These are phyloP conservation scores for Neofusicoccum kwambonambiense DNA, from an alignment of 2,329 filamentous ascomycete species.

Conservation along the genomic window DNA sequence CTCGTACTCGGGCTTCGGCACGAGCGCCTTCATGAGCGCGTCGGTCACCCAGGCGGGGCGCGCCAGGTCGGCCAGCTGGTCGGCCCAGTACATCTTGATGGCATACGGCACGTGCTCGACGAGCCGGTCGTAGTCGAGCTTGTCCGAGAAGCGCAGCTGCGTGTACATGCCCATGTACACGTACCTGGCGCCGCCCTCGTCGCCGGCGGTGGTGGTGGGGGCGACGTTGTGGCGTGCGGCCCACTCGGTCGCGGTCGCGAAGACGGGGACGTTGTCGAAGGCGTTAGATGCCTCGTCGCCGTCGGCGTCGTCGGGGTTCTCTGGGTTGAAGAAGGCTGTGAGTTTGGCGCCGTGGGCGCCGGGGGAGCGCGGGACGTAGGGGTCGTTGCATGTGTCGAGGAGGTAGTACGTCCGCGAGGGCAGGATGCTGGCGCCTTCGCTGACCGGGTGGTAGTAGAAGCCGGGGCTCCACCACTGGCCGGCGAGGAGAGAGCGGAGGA, in stretches of 20 bases:
- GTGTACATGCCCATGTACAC: constrained; percentile 48
- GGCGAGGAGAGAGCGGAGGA: constrained; percentile 37
- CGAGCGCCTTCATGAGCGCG: constrained; percentile 43
- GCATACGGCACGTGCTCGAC: constrained; percentile 35
- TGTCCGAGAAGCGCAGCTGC: constrained; percentile 45
- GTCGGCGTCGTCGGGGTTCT: constrained; percentile 29
- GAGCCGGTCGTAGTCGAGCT: constrained; percentile 44
- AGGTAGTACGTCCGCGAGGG: constrained; percentile 43
- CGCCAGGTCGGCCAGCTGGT: constrained; percentile 32
- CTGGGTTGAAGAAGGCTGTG: constrained; percentile 45
- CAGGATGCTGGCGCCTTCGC: constrained; percentile 26
- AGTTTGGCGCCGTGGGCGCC: constrained; percentile 48
- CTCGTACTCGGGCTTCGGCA: constrained; percentile 41
- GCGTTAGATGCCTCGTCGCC: constrained; percentile 26
- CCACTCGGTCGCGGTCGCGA: constrained; percentile 29
- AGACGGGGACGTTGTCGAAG: constrained; percentile 43
- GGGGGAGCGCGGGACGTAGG: constrained; percentile 41
- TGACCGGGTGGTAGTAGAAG: constrained; percentile 35
- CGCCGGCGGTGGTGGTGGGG: not conserved
- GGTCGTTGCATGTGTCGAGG: constrained; percentile 38
- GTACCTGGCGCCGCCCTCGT: constrained; percentile 28
- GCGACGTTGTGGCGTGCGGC: not conserved
- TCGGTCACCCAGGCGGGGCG: constrained; percentile 45
- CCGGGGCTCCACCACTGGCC: constrained; percentile 43
- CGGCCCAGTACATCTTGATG: constrained; percentile 42